Base-by-base conservation (phyloP, 352 stramenopile species). In the Pythium plurisporium region DNA sequence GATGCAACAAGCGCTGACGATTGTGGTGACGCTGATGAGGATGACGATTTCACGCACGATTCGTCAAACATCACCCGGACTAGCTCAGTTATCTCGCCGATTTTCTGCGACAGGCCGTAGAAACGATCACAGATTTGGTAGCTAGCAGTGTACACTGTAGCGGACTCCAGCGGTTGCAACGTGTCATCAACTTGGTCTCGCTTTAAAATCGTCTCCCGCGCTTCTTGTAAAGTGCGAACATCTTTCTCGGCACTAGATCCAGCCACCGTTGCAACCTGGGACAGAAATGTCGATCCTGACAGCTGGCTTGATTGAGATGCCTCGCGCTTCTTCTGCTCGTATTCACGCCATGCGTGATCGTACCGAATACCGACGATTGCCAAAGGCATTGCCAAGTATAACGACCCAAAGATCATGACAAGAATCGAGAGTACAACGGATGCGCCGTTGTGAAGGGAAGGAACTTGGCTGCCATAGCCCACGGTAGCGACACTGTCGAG, bases 381-480 rank as follows among this genome's bases (percentile, higher is more conserved):
- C 15, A 91, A 54, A 1, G 83, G 83, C 81, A 91, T 89, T 11
- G 81, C 72, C 26, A 93, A 78, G 49, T 91, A 93, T 12, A 91
- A 74, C 30, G 84, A 70, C 0, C 83, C 83, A 37, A 86, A 74
- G 47, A 93, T 84, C 83, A 93, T 93, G 15, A 73, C 78, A 26
- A 82, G 42, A 45, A 66, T 73, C 5, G 77, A 81, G 23, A 91
- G 61, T 26, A 76, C 36, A 10, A 89, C n/a, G 5, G 79, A 78
- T 1, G 58, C 62, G 6, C 69, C 61, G 55, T 93, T 93, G 23
- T 72, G 72, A 14, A 87, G 55, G 1, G 72, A 81, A 12, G 80
- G 76, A 5, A 89, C 73, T 63, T 91, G 81, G 26, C 70, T 70
- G 4, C 83, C 83, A 54, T 93, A 93, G 0, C 83, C 83, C 5